Percentiles rank a stretch among this genome's conserved stretches.
These are phyloP conservation scores for Lactarius hengduanensis DNA, from an alignment of 768 basidiomycete genomes.

Conservation along the genomic window DNA sequence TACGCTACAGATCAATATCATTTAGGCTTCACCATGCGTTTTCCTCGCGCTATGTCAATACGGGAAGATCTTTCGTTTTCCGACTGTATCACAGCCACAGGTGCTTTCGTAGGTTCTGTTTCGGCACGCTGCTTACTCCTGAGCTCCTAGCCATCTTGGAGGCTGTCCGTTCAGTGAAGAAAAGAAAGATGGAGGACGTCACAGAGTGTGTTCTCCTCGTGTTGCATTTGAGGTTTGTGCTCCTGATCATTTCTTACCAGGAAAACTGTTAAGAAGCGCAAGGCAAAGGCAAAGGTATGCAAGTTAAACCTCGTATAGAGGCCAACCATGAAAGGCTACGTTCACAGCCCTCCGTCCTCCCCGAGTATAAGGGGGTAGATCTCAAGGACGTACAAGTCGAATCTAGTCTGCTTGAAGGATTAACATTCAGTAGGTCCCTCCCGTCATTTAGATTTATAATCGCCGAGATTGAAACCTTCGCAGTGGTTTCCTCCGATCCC, in stretches of 20 bases:
- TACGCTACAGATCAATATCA: conserved; percentile 70
- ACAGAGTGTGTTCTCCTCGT: conserved; percentile 40
- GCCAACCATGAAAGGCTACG: background rate
- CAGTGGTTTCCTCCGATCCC: conserved; percentile 76
- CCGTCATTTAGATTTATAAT: background rate
- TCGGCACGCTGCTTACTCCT: conserved; percentile 4
- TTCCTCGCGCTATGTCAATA: conserved; percentile 81
- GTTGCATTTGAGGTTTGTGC: background rate
- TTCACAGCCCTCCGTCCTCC: conserved; percentile 54
- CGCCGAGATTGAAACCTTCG: conserved; percentile 8
- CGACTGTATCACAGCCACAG: conserved; percentile 71
- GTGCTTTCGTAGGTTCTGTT: conserved; percentile 37
- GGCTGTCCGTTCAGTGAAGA: conserved; percentile 59
- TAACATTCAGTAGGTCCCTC: conserved; percentile 70
- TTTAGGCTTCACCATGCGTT: conserved; percentile 87
- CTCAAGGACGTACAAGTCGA: conserved; percentile 58
- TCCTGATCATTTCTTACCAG: conserved; percentile 7
- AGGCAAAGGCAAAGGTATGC: conserved; percentile 48
- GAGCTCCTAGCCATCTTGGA: conserved; percentile 53
- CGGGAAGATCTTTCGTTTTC: conserved; percentile 72
- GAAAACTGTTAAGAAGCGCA: conserved; percentile 49
- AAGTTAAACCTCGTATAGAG: background rate
- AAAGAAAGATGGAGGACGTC: conserved; percentile 71
- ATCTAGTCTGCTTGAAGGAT: conserved; percentile 65
- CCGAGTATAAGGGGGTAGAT: conserved; percentile 65